Evolutionary conservation across 2,329 filamentous ascomycete genomes (phyloP), one percentile per base, ranked within the genome.

Genomic region (Chaetomium sp.): DNA sequence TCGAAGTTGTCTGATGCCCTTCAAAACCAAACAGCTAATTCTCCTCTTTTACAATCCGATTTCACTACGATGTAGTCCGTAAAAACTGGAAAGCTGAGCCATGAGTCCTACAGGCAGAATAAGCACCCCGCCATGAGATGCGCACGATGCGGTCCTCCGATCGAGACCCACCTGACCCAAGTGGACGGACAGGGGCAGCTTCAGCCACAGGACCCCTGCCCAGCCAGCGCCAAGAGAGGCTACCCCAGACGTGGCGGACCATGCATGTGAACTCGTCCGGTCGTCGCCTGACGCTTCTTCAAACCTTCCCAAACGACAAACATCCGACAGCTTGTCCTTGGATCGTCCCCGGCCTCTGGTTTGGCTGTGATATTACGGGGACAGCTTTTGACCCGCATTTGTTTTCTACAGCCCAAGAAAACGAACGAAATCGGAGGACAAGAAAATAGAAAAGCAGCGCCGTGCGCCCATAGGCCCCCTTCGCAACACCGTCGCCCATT

Each of bases 181-280:
- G 37, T 11, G 38, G 42, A 3, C 5, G n/a, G 11, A 44, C 44
- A 49, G 8, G 35, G 47, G 43, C 34, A 53, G 37, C 46, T 56
- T 37, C 54, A 56, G 54, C 45, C 47, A 53, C 54, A 49, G 19
- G 19, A 27, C 19, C 19, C 19, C 19, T 27, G 19, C 19, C 19
- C 19, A 27, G 19, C 19, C 19, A 27, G 19, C 19, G 19, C 19
- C 19, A 27, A 53, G 14, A 11, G 1, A 8, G 12, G 35, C 53
- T 27, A 14, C 49, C 46, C 57, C 60, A 61, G 62, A 43, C 19
- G 33, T 51, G 49, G 53, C 52, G 52, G 59, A 64, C 61, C 61
- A 62, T 57, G 33, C 34, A 48, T 53, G 57, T 53, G 42, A 53
- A 49, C 49, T n/a, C 4, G 5, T 14, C 46, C 19, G 8, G 34